A percentile compares a stretch with the other conserved stretches of the same genome.
These are phyloP conservation scores for Penicillium sclerotiorum DNA, from an alignment of 2,329 filamentous ascomycete genomes.

Conservation along the genomic window DNA sequence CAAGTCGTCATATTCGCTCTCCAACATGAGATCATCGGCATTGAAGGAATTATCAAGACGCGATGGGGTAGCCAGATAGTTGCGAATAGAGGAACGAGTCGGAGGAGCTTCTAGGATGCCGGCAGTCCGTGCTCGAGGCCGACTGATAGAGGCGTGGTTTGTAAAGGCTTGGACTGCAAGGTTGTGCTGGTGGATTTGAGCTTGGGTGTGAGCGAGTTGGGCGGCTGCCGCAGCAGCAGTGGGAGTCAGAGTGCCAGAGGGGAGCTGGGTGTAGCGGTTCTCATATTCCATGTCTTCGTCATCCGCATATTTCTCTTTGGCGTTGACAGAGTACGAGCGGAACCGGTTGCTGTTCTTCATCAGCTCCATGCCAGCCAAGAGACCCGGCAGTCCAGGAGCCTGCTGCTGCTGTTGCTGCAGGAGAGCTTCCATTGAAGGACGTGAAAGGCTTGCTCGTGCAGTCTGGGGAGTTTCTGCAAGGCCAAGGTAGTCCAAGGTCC, in stretches of 20 bases:
- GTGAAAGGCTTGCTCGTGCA: slow-evolving; percentile 69
- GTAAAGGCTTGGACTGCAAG: slow-evolving; percentile 90
- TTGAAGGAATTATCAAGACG: slow-evolving; percentile 76
- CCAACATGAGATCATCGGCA: slow-evolving; percentile 72
- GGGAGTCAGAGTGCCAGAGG: slow-evolving; percentile 63
- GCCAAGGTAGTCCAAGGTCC: slow-evolving; percentile 92
- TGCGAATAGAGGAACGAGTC: slow-evolving; percentile 65
- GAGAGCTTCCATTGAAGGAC: slow-evolving; percentile 57
- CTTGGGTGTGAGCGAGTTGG: slow-evolving; percentile 63
- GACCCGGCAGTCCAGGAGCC: slow-evolving; percentile 56
- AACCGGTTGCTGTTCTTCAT: slow-evolving; percentile 83
- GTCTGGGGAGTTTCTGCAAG: slow-evolving; percentile 91
- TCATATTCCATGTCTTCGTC: slow-evolving; percentile 79
- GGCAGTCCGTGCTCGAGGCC: slow-evolving; percentile 87
- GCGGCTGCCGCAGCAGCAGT: slow-evolving; percentile 59
- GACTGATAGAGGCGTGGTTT: slow-evolving; percentile 75
- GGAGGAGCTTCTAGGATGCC: slow-evolving; percentile 82
- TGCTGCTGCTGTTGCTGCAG: slow-evolving; percentile 55
- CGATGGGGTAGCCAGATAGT: slow-evolving; percentile 75
- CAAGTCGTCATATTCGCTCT: slow-evolving; percentile 79
- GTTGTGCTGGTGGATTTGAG: slow-evolving; percentile 83
- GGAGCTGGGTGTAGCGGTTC: slow-evolving; percentile 58
- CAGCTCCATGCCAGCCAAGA: slow-evolving; percentile 74
- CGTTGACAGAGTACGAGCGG: slow-evolving; percentile 97
- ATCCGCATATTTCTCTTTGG: slow-evolving; percentile 94